Evolutionary conservation across 176 grass and related monocot species (phyloP), one percentile per base, ranked within the genome.

Genomic region (Urochloa ruziziensis): DNA sequence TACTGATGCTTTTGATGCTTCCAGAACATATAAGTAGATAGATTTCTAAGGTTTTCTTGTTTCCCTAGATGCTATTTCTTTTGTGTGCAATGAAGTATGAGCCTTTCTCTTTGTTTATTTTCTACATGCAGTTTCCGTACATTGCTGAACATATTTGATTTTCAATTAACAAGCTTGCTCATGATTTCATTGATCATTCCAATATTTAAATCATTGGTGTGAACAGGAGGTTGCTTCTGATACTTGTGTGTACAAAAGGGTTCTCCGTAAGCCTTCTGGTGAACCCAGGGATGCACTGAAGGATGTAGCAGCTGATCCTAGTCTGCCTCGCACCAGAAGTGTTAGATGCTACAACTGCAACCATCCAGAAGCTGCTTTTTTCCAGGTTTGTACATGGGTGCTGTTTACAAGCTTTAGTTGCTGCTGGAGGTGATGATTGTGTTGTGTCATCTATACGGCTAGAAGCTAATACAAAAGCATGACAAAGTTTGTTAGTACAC

Each of bases 181-280:
- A 24, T 70, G 57, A 15, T 59, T 46, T 79, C 33, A 56, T 37
- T 70, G 82, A 69, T 24, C 14, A 15, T 72, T 74, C 33, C 1
- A 4, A 23, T 59, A 53, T 49, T 21, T 43, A 59, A 67, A 74
- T 66, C 54, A 11, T 76, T 84, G 59, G 39, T 60, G 12, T 74
- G 63, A 79, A 62, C 70, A 97, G 88, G 92, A 97, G 82, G 71
- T 74, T 62, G 79, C 92, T 48, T 81, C 78, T 51, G 83, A 85
- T 84, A 93, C 75, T 53, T 91, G 87, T 79, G 90, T 94, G 75
- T 97, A 91, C 65, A 97, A 91, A 93, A 93, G 91, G 82, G 90
- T 91, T 72, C 79, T 94, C 71, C 85, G 86, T 54, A 90, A 88
- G 56, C 61, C 88, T 88, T 57, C 58, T 65, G 85, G 82, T 28